These are phyloP conservation scores for Sclerotiophoma versabilis DNA, from an alignment of 2,329 filamentous ascomycete genomes.

Conservation along the genomic window DNA sequence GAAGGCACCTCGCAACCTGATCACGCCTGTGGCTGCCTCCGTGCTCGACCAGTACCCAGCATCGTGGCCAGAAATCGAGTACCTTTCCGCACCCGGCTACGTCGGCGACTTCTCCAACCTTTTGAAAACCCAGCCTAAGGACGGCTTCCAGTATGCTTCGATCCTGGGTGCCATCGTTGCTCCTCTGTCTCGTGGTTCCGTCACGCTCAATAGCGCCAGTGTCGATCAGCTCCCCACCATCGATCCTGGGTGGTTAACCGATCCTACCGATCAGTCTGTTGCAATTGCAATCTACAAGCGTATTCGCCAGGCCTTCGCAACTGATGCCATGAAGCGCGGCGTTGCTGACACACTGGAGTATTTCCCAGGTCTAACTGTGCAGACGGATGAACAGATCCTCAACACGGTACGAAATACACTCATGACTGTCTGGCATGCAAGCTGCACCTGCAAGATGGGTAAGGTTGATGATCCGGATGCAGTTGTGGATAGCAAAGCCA, in stretches of 20 bases:
- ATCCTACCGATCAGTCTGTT: constrained; percentile 40
- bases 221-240: constrained; percentile 31
- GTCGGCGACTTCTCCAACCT: constrained; percentile 27
- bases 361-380: constrained; percentile 26
- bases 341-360: constrained; percentile 22
- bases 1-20: constrained; percentile 24
- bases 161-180: constrained; percentile 42
- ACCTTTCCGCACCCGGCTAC: constrained; percentile 21
- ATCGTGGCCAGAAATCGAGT: constrained; percentile 41
- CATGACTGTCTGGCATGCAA: constrained; percentile 35
- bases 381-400: constrained; percentile 13
- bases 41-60: constrained; percentile 21
- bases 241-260: constrained; percentile 20
- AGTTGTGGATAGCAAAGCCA: constrained; percentile 44
- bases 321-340: constrained; percentile 23
- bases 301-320: constrained; percentile 33
- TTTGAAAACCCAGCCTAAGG: constrained; percentile 29
- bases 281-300: constrained; percentile 44
- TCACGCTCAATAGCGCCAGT: constrained; percentile 42
- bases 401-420: not conserved
- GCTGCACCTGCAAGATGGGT: constrained; percentile 41
- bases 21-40: constrained; percentile 10
- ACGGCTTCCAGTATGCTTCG: constrained; percentile 42
- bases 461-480: constrained; percentile 37
- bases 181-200: constrained; percentile 45